Evolutionary conservation across 345 rosid species (phyloP), one percentile per base, ranked within the genome.

Genomic region (Acer yangbiense): DNA sequence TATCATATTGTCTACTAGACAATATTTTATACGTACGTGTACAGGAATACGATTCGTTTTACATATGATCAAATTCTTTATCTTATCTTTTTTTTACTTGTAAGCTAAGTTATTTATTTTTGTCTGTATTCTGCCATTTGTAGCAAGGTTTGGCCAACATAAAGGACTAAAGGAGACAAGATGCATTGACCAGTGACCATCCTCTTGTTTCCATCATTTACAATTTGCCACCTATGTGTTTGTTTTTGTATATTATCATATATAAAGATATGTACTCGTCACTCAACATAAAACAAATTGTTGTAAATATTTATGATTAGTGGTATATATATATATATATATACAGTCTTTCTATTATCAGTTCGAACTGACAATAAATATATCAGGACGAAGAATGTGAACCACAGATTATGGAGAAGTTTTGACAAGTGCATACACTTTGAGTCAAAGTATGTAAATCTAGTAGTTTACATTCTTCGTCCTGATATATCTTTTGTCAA

Each of bases 11-110:
- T 57, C 7, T 57, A 57, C 4, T 50, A 50, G 16, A 35, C 39
- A 35, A 35, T 35, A 35, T 35, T 4, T 35, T 35, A 35, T 35
- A 35, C 9, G n/a, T 57, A 71, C 74, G 74, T 57, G 74, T 71
- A 18, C 52, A 39, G 18, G 52, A 67, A 39, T 67, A 35, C 21
- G 55, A 68, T 10, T 68, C 78, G 65, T 65, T 83, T 76, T 83
- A 69, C 35, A 52, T 66, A 76, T 20, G 46, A 29, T 60, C 43
- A 61, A n/a, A 35, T n/a, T 18, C n/a, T 44, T 14, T 1, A 12
- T 17, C 35, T 69, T 62, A n/a, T 43, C 27, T 70, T 52, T 25
- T 25, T 25, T 25, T 70, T 52, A 25, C 62, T 27, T 70, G 44
- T 17, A 6, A 55, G 11, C 1, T 70, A 48, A 52, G 62, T 7